Conservation (phyloP, 352 stramenopile genomes). For the Globisporangium megalacanthum region DNA sequence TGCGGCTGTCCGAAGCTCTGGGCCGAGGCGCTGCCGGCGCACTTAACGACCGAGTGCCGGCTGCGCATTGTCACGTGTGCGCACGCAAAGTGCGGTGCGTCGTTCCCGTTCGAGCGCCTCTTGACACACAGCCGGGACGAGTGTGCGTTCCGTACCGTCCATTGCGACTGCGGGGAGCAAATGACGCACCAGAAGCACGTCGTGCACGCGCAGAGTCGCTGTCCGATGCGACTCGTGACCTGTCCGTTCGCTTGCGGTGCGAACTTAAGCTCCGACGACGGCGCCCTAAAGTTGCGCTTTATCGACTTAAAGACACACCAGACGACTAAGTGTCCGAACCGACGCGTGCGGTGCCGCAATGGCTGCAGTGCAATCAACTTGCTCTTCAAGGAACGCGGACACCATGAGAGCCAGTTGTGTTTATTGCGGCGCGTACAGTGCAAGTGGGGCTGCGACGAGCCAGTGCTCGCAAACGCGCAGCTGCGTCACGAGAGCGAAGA, state of each 20-base stretch:
- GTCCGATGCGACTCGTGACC: conserved; percentile 37
- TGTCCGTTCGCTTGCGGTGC: conserved; percentile 43
- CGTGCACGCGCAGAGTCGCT: conserved; percentile 32
- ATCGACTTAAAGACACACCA: conserved; percentile 45
- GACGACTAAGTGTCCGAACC: conserved; percentile 34
- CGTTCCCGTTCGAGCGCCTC: conserved; percentile 19
- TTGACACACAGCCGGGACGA: conserved; percentile 26
- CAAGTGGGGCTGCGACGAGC: conserved; percentile 53
- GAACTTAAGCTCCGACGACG: not conserved
- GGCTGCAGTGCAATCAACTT: conserved; percentile 43
- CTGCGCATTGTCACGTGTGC: conserved; percentile 36
- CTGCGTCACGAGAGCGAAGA: conserved; percentile 43
- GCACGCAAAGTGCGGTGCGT: conserved; percentile 39
- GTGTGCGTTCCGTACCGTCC: conserved; percentile 39
- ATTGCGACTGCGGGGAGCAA: conserved; percentile 51
- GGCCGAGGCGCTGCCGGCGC: conserved; percentile 35
- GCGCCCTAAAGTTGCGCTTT: conserved; percentile 15
- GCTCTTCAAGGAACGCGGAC: conserved; percentile 29
- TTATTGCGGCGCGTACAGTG: conserved; percentile 45
- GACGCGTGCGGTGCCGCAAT: conserved; percentile 63
- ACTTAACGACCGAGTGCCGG: conserved; percentile 29
- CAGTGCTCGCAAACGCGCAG: conserved; percentile 35
- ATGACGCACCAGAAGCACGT: conserved; percentile 52
- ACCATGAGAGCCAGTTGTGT: conserved; percentile 43
- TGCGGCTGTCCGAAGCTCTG: conserved; percentile 31